Conservation (phyloP, 164 flowering plant species). For the Vitis amurensis region DNA sequence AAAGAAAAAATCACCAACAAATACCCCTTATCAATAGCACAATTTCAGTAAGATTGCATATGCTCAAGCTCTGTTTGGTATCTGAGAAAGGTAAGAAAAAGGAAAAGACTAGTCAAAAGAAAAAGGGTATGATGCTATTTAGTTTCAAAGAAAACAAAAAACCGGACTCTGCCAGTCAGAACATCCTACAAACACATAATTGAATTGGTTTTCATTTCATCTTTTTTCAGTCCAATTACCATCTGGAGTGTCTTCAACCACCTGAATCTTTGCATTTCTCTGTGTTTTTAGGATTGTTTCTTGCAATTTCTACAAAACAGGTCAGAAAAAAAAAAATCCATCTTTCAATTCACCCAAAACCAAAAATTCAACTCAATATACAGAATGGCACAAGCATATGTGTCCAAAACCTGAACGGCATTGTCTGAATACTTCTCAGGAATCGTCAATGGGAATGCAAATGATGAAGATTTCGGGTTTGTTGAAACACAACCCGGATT, state of each 20-base stretch:
- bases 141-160: too few species aligned
- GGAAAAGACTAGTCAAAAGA: too few species aligned
- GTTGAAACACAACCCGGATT: constrained; percentile 89
- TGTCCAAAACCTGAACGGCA: constrained; percentile 54
- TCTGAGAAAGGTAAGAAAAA: too few species aligned
- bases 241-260: constrained; percentile 62
- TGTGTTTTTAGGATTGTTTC: constrained; percentile 85
- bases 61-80: too few species aligned
- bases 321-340: not conserved
- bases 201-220: too few species aligned
- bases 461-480: constrained; percentile 76
- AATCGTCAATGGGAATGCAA: constrained; percentile 77
- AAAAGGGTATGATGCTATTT: too few species aligned
- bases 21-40: not conserved
- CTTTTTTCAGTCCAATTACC: constrained; percentile 43
- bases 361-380: not conserved
- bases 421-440: constrained; percentile 45
- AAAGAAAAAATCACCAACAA: not conserved
- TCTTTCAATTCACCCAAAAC: not conserved
- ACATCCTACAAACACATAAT: too few species aligned
- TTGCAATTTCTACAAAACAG: constrained; percentile 53
- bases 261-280: constrained; percentile 65
- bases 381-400: not conserved
- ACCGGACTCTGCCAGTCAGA: too few species aligned
- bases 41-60: not conserved